Base-by-base conservation (phyloP, 345 rosid genomes). In the Hibiscus mutabilis region DNA sequence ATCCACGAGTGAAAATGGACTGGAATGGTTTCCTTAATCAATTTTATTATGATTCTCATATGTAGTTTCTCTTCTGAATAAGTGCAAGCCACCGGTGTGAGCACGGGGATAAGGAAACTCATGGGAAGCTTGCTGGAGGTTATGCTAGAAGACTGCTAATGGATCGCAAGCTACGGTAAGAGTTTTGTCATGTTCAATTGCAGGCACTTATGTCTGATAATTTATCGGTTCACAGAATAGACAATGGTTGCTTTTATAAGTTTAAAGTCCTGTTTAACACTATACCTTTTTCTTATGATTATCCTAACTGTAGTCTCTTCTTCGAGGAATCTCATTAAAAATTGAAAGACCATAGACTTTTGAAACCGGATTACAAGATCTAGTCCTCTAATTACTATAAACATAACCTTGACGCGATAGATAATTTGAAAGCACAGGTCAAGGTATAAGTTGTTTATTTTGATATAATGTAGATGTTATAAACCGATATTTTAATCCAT, bases 121-220 rank as follows among this genome's bases (percentile, higher is more conserved):
- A 27, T 27, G 3, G 31, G 31, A 27, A 27, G 31, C 31, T 1
- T 27, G 31, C 31, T 3, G 31, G 31, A 27, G 31, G 31, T 27
- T 3, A 27, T 27, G 31, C 31, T 27, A 27, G 3, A 27, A n/a
- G n/a, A 71, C 89, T 51, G 67, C 81, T 70, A 82, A 80, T 72
- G 81, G 80, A 27, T 85, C 86, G 14, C 89, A 86, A 46, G 74
- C 83, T 58, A 68, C 71, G 60, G 97, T 88, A 64, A 79, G 84
- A 74, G 64, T 44, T 57, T n/a, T 71, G 42, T 4, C n/a, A 6
- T 66, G 56, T 46, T 14, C 44, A 19, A 66, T n/a, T 8, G 46
- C 33, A n/a, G 22, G 15, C 46, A 65, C 18, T 65, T 25, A 5
- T 6, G 55, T 44, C 40, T 27, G 19, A 40, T 56, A 47, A 44